These are phyloP conservation scores for Chrysoporthe puriensis DNA, from an alignment of 2,329 filamentous ascomycete genomes.

Conservation along the genomic window DNA sequence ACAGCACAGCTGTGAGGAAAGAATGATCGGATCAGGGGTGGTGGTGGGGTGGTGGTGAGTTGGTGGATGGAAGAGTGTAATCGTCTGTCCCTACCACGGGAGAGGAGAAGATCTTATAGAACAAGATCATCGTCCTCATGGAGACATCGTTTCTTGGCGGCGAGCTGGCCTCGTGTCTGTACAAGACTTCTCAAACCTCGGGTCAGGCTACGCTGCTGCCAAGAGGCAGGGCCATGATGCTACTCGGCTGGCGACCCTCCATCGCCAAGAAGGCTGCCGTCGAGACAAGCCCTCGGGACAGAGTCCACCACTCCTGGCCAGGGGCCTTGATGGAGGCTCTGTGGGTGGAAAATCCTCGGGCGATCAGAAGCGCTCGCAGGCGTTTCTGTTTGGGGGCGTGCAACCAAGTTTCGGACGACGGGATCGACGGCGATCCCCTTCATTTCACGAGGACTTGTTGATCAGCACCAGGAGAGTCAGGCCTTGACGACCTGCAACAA, in stretches of 20 bases:
- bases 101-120: constrained; percentile 23
- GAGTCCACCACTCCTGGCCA: neutral
- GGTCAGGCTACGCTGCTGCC: constrained; percentile 1
- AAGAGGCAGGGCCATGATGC: neutral
- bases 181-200: constrained; percentile 14
- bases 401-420: neutral
- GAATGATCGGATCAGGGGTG: constrained; percentile 14
- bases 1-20: constrained; percentile 26
- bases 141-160: constrained; percentile 10
- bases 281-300: neutral
- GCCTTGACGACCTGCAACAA: constrained; percentile 15
- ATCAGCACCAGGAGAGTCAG: constrained; percentile 15
- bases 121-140: neutral
- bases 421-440: constrained; percentile 17
- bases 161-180: constrained; percentile 10
- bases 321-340: neutral
- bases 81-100: constrained; percentile 1
- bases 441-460: constrained; percentile 14
- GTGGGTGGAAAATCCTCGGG: neutral
- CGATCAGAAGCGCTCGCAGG: neutral
- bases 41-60: constrained; percentile 12
- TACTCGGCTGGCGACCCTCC: too few species aligned
- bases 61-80: constrained; percentile 1
- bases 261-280: too few species aligned
- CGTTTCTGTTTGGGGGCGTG: neutral